Percentiles rank a stretch among this genome's conserved stretches.
Conservation (phyloP, 1,284 basidiomycete species). For the Meira miltonrushii region DNA sequence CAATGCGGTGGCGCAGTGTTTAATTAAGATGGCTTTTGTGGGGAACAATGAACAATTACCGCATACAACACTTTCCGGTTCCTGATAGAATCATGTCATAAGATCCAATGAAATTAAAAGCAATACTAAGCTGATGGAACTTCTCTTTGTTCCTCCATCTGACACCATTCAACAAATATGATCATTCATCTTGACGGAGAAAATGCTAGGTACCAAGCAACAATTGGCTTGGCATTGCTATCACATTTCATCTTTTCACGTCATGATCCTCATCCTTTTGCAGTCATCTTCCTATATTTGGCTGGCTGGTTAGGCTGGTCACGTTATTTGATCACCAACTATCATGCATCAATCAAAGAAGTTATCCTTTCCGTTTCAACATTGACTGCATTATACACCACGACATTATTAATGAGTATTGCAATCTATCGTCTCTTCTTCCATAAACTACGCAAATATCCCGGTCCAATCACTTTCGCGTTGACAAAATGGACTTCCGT, state of each 20-base stretch:
- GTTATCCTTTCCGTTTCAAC: background rate
- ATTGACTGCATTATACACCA: background rate
- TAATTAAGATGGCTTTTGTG: no score
- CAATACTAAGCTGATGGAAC: no score
- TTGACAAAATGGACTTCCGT: conserved; percentile 22
- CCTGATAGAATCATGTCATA: no score
- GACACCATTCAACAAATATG: no score
- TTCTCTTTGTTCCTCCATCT: no score
- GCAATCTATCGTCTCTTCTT: conserved; percentile 23
- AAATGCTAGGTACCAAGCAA: background rate
- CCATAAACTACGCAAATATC: conserved; percentile 19
- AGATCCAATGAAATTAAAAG: no score
- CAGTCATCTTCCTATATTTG: background rate
- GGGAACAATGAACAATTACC: no score
- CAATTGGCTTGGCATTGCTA: background rate
- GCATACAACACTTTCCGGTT: no score
- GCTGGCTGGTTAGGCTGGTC: background rate
- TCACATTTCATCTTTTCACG: background rate
- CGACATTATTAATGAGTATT: conserved; percentile 15
- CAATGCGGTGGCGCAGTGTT: no score
- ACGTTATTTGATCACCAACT: background rate
- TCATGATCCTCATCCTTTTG: background rate
- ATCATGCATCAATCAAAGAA: background rate
- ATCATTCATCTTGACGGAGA: no score
- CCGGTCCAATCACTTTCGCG: conserved; percentile 17